Conservation (phyloP, 2,329 filamentous ascomycete genomes). For the Cytospora chrysosperma region DNA sequence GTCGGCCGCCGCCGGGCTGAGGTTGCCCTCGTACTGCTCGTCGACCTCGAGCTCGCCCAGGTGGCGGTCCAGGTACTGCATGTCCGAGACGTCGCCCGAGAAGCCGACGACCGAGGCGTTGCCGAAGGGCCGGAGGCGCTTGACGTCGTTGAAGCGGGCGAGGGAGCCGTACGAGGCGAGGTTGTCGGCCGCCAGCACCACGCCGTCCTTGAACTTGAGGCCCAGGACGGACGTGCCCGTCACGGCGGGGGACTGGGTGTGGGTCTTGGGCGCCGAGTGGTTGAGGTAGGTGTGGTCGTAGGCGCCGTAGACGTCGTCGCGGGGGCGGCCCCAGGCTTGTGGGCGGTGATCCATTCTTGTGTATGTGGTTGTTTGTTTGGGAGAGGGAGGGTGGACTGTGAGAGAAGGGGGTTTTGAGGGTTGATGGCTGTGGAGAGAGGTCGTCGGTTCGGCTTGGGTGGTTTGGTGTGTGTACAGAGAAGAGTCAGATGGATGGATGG, state of each 20-base stretch:
- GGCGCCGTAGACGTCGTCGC: constrained; percentile 93
- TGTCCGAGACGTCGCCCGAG: constrained; percentile 95
- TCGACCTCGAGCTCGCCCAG: constrained; percentile 82
- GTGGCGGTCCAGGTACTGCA: constrained; percentile 96
- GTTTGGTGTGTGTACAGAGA: constrained; percentile 5
- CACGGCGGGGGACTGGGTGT: constrained; percentile 90
- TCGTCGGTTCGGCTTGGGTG: not conserved
- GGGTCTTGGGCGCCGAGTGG: constrained; percentile 67
- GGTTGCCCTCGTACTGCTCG: constrained; percentile 70
- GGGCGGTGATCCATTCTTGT: constrained; percentile 67
- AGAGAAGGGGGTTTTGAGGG: not conserved
- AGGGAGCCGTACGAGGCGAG: constrained; percentile 96
- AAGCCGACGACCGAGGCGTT: constrained; percentile 84
- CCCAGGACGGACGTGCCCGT: constrained; percentile 95
- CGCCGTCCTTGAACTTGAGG: constrained; percentile 93
- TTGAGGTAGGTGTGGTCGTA: constrained; percentile 89
- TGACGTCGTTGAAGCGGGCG: constrained; percentile 94
- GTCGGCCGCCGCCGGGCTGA: constrained; percentile 35
- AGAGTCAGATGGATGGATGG: too few relatives aligned
- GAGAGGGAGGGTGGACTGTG: not conserved
- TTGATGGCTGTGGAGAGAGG: not conserved
- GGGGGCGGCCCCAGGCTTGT: constrained; percentile 75
- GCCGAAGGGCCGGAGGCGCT: constrained; percentile 89
- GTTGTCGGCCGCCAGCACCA: constrained; percentile 96
- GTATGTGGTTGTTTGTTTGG: constrained; percentile 25